Evolutionary conservation across 768 basidiomycete species (phyloP).

Genomic region (Dacryopinax spathularia): DNA sequence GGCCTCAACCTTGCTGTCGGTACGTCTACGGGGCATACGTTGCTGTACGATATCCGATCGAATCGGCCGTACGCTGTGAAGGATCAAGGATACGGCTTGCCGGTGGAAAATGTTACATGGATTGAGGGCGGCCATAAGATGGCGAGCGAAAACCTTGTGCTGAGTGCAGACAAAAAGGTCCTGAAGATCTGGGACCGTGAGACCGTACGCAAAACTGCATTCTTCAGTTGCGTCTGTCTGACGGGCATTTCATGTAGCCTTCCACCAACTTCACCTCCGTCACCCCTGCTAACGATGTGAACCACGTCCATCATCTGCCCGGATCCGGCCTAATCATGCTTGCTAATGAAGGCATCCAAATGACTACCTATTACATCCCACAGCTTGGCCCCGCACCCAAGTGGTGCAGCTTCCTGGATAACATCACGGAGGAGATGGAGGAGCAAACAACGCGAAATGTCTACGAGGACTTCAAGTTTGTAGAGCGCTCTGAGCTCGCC

Average conservation of each 20-base stretch:
- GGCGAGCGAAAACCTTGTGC: conserved; percentile 75
- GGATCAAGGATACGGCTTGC: conserved; percentile 92
- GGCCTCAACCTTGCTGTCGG: conserved; percentile 90
- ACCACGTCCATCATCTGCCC: conserved; percentile 80
- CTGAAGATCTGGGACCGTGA: conserved; percentile 93
- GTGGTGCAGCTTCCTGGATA: conserved; percentile 97
- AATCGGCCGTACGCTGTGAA: conserved; percentile 72
- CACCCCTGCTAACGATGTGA: conserved; percentile 77
- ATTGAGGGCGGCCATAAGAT: conserved; percentile 72
- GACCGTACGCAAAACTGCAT: conserved; percentile 36
- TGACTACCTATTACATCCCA: conserved; percentile 89
- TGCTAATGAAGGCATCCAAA: conserved; percentile 92
- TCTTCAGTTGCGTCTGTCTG: not conserved
- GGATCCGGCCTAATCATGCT: conserved; percentile 79
- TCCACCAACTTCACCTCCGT: conserved; percentile 80
- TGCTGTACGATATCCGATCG: conserved; percentile 87
- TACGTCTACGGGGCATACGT: conserved; percentile 85
- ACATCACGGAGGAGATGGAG: conserved; percentile 97
- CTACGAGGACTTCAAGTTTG: conserved; percentile 96
- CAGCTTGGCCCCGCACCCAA: conserved; percentile 91
- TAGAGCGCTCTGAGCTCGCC: conserved; percentile 72
- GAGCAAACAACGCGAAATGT: conserved; percentile 62
- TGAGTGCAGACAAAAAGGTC: conserved; percentile 92
- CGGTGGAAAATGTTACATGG: conserved; percentile 75
- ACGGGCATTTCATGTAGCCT: conserved; percentile 36